phyloP scores from a whole-genome alignment of 2,329 filamentous ascomycete species.

The Chrysoporthe cubensis region DNA sequence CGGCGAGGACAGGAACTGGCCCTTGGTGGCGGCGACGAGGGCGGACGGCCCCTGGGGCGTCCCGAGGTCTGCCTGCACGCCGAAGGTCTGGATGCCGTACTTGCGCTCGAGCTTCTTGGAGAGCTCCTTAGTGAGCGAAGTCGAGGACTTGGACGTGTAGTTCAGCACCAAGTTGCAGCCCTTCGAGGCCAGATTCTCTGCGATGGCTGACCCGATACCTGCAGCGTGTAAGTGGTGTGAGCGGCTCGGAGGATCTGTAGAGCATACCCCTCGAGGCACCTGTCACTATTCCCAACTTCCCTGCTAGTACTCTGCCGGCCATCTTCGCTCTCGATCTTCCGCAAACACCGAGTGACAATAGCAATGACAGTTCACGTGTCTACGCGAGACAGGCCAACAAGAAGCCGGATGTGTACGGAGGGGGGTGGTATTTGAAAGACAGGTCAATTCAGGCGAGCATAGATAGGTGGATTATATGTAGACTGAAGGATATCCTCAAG shows the following conservation, averaged over 20 bases:
- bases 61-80: slow-evolving; percentile 74
- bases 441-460: not conserved
- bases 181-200: slow-evolving; percentile 72
- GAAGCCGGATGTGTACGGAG: not conserved
- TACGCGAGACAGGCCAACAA: not conserved
- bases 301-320: slow-evolving; percentile 26
- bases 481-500: not conserved
- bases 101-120: slow-evolving; percentile 59
- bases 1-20: slow-evolving; percentile 58
- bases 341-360: not conserved
- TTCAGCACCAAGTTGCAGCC: slow-evolving; percentile 71
- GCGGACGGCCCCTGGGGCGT: slow-evolving; percentile 61
- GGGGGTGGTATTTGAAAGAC: not conserved
- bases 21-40: slow-evolving; percentile 61
- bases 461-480: not conserved
- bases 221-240: slow-evolving; percentile 25
- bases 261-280: slow-evolving; percentile 69
- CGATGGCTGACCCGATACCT: slow-evolving; percentile 73
- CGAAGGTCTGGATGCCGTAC: slow-evolving; percentile 63
- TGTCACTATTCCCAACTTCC: slow-evolving; percentile 32
- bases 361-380: not conserved
- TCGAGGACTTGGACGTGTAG: slow-evolving; percentile 59
- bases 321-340: slow-evolving; percentile 11
- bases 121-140: slow-evolving; percentile 58
- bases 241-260: not conserved